A percentile compares a stretch with the other conserved stretches of the same genome.
phyloP scores from a whole-genome alignment of 176 grass and related monocot species.

The Oryza meyeriana region DNA sequence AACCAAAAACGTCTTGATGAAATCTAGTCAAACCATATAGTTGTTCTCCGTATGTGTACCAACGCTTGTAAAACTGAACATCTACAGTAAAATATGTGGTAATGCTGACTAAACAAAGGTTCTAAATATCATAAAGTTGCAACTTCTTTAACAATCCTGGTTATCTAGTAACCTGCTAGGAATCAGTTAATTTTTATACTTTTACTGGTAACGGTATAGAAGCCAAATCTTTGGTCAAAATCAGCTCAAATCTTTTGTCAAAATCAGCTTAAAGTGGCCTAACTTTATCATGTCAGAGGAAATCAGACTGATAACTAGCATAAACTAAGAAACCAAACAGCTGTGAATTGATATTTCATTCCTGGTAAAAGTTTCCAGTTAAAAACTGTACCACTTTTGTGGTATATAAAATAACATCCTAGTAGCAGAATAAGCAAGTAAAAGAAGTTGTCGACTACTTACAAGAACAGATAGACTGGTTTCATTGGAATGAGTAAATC shows the following conservation, averaged over 20 bases:
- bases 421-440: background rate
- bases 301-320: background rate
- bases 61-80: background rate
- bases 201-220: background rate
- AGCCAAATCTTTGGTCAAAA: background rate
- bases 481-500: slow-evolving; percentile 61
- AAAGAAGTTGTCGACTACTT: slow-evolving; percentile 29
- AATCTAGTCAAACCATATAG: background rate
- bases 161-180: background rate
- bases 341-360: slow-evolving; percentile 6
- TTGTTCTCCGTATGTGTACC: background rate
- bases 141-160: background rate
- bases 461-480: slow-evolving; percentile 57
- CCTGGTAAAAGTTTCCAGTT: background rate
- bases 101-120: background rate
- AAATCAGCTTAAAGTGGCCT: background rate
- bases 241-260: background rate
- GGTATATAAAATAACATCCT: background rate
- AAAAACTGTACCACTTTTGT: background rate
- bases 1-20: background rate
- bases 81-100: background rate
- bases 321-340: background rate
- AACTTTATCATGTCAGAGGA: background rate
- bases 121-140: background rate
- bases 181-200: background rate